Evolutionary conservation across 2,329 filamentous ascomycete genomes (phyloP), one percentile per base, ranked within the genome.

Genomic region (Ceratocystis variospora): DNA sequence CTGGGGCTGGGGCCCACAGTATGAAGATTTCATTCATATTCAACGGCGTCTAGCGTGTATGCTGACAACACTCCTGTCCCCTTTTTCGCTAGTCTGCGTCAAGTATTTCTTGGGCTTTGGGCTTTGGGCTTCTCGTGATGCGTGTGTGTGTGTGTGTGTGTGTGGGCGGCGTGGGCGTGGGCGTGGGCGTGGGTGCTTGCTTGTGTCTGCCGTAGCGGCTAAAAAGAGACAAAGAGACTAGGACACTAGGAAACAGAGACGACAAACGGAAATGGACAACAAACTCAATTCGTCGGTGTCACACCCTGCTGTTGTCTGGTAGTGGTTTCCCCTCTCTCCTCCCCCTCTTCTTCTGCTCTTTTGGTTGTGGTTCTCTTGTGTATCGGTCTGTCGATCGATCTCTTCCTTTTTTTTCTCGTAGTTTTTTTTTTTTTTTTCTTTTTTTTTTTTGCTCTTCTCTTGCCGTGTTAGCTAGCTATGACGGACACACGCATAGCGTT

Each of bases 341-440:
- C 17, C 25, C 22, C 8, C 6, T 12, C 25, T 53, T 28, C 8
- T 12, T 25, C 25, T 53, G 22, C 46, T 48, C 37, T 41, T 41
- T 41, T 41, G n/a, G 48, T 5, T 19, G n/a, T 48, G 48, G 25
- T 53, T 19, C 55, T 31, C 55, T 41, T n/a, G 12, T 59, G 55
- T 33, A 31, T 33, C 55, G 25, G 25, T 37, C 25, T 59, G 55
- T n/a, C 55, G 55, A 59, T 59, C 55, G 55, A 59, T 59, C 55
- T 59, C 10, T 28, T 59, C 15, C 15, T 3, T 8, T 31, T 31
- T 33, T 5, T 33, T 31, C n/a, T 12, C 25, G 28, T 28, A 5
- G 28, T 12, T 53, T 1, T 25, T 6, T 19, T 12, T 53, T 1
- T 25, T 6, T 19, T n/a, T n/a, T n/a, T 50, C 3, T 22, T 22